These are phyloP conservation scores for Fusarium concolor DNA, from an alignment of 2,329 filamentous ascomycete genomes.

Conservation along the genomic window DNA sequence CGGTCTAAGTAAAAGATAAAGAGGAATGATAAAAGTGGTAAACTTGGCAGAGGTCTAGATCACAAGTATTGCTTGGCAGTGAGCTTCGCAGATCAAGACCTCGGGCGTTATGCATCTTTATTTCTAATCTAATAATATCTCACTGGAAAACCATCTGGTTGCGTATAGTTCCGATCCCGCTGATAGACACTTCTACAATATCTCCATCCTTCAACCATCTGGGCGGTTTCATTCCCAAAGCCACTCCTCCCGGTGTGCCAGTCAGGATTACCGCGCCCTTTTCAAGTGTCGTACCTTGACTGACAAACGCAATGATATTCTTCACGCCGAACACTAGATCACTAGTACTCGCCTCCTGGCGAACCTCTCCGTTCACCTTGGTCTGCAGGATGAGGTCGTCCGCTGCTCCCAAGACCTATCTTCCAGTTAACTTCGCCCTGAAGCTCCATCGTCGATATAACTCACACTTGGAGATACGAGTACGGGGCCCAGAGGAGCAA, in stretches of 20 bases:
- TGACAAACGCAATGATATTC: conserved; percentile 8
- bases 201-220: conserved; percentile 18
- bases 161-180: conserved; percentile 13
- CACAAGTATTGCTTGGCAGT: neutral
- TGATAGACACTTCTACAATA: conserved; percentile 20
- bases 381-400: conserved; percentile 9
- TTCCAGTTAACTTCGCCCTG: neutral
- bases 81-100: neutral
- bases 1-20: too few relatives aligned
- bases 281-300: conserved; percentile 19
- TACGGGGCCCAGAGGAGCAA: conserved; percentile 17
- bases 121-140: neutral
- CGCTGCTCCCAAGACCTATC: conserved; percentile 5
- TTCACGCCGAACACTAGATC: conserved; percentile 19
- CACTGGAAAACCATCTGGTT: conserved; percentile 20
- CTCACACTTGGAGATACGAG: conserved; percentile 14
- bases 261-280: conserved; percentile 20
- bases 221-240: conserved; percentile 14
- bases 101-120: neutral
- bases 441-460: neutral
- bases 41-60: neutral
- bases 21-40: too few relatives aligned
- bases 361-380: conserved; percentile 19
- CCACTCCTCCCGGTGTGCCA: conserved; percentile 23
- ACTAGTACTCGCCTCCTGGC: conserved; percentile 11